Percentiles rank a stretch among this genome's conserved stretches.
Conservation (phyloP, 495 filamentous ascomycete genomes). For the Lepidopterella palustris region DNA sequence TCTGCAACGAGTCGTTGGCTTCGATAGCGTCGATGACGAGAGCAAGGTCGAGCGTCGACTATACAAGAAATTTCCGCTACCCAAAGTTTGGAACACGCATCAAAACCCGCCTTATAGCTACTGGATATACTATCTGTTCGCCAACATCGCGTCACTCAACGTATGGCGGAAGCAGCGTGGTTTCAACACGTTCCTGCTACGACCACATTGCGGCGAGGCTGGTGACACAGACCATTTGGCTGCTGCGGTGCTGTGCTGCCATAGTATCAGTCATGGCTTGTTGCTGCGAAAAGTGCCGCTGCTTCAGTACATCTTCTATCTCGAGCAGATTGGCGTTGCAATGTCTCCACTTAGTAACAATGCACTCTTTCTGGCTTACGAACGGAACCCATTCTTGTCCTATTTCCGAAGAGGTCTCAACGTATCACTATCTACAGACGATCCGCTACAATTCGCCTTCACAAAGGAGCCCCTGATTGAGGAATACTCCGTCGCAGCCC, state of each 20-base stretch:
- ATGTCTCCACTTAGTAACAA: slow-evolving; percentile 99
- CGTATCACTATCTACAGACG: slow-evolving; percentile 92
- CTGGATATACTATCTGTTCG: slow-evolving; percentile 96
- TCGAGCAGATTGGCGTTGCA: slow-evolving; percentile 95
- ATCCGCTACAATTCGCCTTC: slow-evolving; percentile 96
- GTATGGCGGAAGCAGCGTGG: slow-evolving; percentile 81
- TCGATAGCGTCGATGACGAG: slow-evolving; percentile 97
- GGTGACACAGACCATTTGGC: slow-evolving; percentile 95
- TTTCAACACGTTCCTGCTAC: slow-evolving; percentile 91
- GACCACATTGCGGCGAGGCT: slow-evolving; percentile 94
- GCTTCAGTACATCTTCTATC: slow-evolving; percentile 94
- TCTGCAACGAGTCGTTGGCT: slow-evolving; percentile 87
- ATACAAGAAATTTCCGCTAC: slow-evolving; percentile 88
- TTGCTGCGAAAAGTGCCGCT: slow-evolving; percentile 89
- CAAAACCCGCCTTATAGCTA: slow-evolving; percentile 98
- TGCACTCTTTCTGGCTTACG: slow-evolving; percentile 91
- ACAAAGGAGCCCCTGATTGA: slow-evolving; percentile 98
- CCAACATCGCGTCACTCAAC: slow-evolving; percentile 91
- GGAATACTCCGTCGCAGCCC: slow-evolving; percentile 94
- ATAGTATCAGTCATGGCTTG: slow-evolving; percentile 95
- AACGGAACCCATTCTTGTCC: slow-evolving; percentile 89
- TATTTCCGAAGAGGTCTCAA: slow-evolving; percentile 94
- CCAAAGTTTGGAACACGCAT: slow-evolving; percentile 77
- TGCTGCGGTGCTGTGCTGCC: slow-evolving; percentile 85
- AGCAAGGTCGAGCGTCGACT: slow-evolving; percentile 90